Percentiles rank a stretch among this genome's conserved stretches.
These are phyloP conservation scores for Talaromyces sp. DNA, from an alignment of 2,329 filamentous ascomycete genomes.

Conservation along the genomic window DNA sequence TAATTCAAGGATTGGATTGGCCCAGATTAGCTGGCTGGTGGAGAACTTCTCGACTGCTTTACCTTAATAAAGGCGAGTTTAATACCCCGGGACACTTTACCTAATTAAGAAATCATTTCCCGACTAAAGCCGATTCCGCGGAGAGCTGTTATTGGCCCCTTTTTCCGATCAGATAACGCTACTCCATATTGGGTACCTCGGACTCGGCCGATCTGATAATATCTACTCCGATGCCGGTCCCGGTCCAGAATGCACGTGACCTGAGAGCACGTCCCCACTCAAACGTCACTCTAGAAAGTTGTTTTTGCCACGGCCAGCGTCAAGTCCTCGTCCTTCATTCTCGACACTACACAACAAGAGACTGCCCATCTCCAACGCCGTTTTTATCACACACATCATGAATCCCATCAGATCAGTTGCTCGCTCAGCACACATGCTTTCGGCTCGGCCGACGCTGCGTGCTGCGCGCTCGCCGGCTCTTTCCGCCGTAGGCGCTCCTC, in stretches of 20 bases:
- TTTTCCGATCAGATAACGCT: conserved; percentile 3
- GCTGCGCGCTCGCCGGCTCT: conserved; percentile 6
- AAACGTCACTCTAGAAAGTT: not conserved
- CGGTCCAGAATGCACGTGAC: conserved; percentile 9
- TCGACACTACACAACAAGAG: not conserved
- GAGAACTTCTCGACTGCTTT: not conserved
- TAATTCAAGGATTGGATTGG: not conserved
- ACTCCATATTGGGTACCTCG: not conserved
- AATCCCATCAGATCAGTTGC: conserved; percentile 8
- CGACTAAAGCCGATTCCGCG: not conserved
- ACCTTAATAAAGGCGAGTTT: not conserved
- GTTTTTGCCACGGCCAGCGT: conserved; percentile 5
- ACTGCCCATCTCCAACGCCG: not conserved
- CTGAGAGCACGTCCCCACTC: not conserved
- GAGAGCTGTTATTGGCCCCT: not conserved
- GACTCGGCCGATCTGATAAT: conserved; percentile 2
- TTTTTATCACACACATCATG: conserved; percentile 2
- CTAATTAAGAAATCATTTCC: not conserved
- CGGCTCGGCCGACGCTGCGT: conserved; percentile 7
- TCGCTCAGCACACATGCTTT: conserved; percentile 8
- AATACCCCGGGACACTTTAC: not conserved
- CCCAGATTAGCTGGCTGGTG: too few relatives aligned
- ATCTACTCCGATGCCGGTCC: conserved; percentile 6
- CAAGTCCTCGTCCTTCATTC: not conserved
- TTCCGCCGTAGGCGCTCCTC: not conserved